Evolutionary conservation across 2,329 filamentous ascomycete species (phyloP).

Genomic region (Ploettnerulaceae sp.): DNA sequence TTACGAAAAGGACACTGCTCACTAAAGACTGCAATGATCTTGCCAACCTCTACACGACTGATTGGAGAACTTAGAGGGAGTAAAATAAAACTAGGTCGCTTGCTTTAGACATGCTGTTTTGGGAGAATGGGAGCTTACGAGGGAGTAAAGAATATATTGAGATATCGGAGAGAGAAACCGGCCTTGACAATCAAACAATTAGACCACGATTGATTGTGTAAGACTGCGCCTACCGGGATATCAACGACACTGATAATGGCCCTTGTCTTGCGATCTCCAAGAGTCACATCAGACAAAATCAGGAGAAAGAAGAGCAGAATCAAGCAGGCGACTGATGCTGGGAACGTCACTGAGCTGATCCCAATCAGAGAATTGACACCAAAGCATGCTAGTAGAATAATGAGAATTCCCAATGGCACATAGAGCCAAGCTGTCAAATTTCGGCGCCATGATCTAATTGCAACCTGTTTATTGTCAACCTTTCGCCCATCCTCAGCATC

Average conservation of each 20-base stretch:
- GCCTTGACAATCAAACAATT: constrained; percentile 36
- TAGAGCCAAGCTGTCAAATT: constrained; percentile 44
- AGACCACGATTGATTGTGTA: neutral
- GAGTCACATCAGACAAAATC: constrained; percentile 41
- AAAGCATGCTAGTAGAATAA: constrained; percentile 39
- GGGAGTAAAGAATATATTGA: constrained; percentile 55
- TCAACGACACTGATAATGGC: constrained; percentile 47
- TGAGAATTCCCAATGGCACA: constrained; percentile 41
- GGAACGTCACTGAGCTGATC: constrained; percentile 49
- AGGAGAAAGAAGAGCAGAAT: constrained; percentile 49
- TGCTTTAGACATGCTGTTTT: neutral
- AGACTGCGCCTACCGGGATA: constrained; percentile 42
- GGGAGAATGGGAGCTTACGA: constrained; percentile 31
- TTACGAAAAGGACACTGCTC: constrained; percentile 25
- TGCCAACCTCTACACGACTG: constrained; percentile 49
- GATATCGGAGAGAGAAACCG: constrained; percentile 53
- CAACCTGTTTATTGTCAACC: constrained; percentile 26
- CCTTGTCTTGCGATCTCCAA: constrained; percentile 47
- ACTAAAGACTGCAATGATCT: constrained; percentile 57
- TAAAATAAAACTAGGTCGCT: constrained; percentile 43
- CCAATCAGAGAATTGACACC: constrained; percentile 39
- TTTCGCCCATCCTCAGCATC: constrained; percentile 1
- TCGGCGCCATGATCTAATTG: constrained; percentile 29
- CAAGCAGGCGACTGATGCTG: constrained; percentile 55
- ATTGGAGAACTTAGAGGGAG: constrained; percentile 53